Base-by-base conservation (phyloP, 306 rosid genomes). In the Pyrus betulifolia region DNA sequence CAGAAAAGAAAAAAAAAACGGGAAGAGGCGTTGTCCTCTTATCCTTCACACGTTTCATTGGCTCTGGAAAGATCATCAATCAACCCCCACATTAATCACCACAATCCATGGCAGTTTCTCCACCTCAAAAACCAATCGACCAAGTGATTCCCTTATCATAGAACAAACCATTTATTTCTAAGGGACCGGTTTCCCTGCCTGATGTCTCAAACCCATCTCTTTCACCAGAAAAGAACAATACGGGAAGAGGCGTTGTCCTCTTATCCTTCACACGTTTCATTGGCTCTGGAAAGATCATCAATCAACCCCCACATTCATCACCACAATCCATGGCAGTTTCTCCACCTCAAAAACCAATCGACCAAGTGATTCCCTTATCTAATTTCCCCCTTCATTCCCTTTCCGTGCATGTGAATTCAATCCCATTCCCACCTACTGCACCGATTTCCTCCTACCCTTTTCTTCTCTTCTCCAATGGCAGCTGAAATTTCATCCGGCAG, bases 1-100 rank as follows among this genome's bases (percentile, higher is more conserved):
- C 33, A 49, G 30, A 51, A 6, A 25, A 42, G 22, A 25, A 25
- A 25, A 78, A n/a, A 22, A 23, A 30, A 33, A 14, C 4, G 12
- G 62, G 17, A 52, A 52, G 11, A 68, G 13, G 88, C 88, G 30
- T 85, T 58, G 79, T 62, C 78, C 83, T 71, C 80, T 68, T 91
- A 86, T 89, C 87, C 86, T 81, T 86, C 91, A 84, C 74, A 45
- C 61, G 71, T 76, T 80, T 81, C 79, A 28, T 59, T 87, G 96
- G 89, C 74, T 90, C 83, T 83, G 15, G 83, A 81, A 76, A 22
- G 14, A 73, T 87, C 92, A 86, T 45, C 38, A 49, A 49, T 49
- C 54, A 14, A 13, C 19, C 54, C 54, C 3, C 19, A 49, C 18
- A 46, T 46, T 87, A 92, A 86, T 67, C 89, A 77, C 42, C 40